Base-by-base conservation (phyloP, 1,284 basidiomycete genomes). In the Cystobasidium sp. region DNA sequence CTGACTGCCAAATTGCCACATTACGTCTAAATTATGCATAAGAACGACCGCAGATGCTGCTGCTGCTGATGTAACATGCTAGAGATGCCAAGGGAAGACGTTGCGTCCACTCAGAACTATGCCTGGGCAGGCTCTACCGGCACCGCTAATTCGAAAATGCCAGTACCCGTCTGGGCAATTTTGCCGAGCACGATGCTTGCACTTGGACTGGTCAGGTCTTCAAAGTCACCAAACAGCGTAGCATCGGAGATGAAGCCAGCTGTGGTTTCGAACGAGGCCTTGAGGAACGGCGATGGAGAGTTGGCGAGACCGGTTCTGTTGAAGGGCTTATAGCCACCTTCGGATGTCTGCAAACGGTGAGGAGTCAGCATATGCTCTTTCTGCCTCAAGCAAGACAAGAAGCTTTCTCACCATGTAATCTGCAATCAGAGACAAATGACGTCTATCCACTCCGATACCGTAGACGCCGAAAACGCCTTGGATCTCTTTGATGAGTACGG, bases 231-330 rank as follows among this genome's bases (percentile, higher is more conserved):
- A 82, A 91, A 89, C 69, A 99, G 84, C 0, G 94, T 93, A 16
- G 96, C 95, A 76, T 97, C 94, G 10, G 94, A 93, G 78, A 99
- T 84, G 86, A 99, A 97, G 1, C 90, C 87, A n/a, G 92, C 93
- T 0, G 97, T 99, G 10, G 94, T 98, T 84, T 99, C 97, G 83
- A 92, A 99, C 6, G 93, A 95, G 1, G 97, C 96, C 84, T 99
- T 99, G 76, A 98, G 88, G 61, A 99, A 86, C 3, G 96, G 94
- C 37, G 94, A 97, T 8, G 93, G 89, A 82, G 93, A 93, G 71
- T 90, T 89, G 22, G 92, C 90, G 75, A 99, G 91, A 77, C 97
- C 97, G 75, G 91, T 93, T 67, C 97, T 90, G 83, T 97, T 99
- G 85, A 99, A 99, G 1, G 97, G 94, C 82, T 92, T 93, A 86